Base-by-base conservation (phyloP, 2,329 filamentous ascomycete genomes). In the Pochonia chlamydosporia region DNA sequence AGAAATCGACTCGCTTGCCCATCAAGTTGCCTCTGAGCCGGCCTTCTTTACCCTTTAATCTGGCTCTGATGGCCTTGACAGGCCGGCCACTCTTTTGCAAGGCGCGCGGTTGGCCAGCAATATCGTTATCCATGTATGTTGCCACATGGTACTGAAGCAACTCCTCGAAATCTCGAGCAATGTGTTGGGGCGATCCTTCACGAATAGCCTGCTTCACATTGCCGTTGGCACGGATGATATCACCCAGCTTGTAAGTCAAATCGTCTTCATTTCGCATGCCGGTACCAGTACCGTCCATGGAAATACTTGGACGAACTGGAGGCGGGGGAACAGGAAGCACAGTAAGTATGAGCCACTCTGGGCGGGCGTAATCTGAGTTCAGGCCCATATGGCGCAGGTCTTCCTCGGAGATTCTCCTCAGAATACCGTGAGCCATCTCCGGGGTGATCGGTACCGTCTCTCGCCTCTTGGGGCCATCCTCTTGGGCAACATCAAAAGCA, bases 121-220 rank as follows among this genome's bases (percentile, higher is more conserved):
- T 96, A 65, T 99, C 92, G 60, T 99, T 99, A 69, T 99, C 93
- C 95, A 99, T 99, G 70, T 96, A 95, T 1, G 95, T 99, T 37
- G 95, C 95, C 50, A 99, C 91, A 62, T 99, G 95, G 63, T 96
- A 99, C 63, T 99, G 95, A 31, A 99, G 75, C 26, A 99, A 73
- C 53, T 85, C 83, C 67, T 96, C 89, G 49, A 96, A 97, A 60
- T 99, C 93, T 49, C 84, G 81, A 14, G 90, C 82, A 55, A 97
- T 89, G 68, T 99, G 93, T 54, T 88, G 84, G 1, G 93, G 90
- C 3, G 91, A 91, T 48, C 93, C 93, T 66, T 96, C 90, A 49
- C 88, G 82, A 59, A 95, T 89, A 50, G 90, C 93, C 57, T 93
- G 85, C 56, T 88, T 84, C 48, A 99, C 91, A 59, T 96, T 96